Conservation (phyloP, 75 land plant species). For the Sequoiadendron giganteum region DNA sequence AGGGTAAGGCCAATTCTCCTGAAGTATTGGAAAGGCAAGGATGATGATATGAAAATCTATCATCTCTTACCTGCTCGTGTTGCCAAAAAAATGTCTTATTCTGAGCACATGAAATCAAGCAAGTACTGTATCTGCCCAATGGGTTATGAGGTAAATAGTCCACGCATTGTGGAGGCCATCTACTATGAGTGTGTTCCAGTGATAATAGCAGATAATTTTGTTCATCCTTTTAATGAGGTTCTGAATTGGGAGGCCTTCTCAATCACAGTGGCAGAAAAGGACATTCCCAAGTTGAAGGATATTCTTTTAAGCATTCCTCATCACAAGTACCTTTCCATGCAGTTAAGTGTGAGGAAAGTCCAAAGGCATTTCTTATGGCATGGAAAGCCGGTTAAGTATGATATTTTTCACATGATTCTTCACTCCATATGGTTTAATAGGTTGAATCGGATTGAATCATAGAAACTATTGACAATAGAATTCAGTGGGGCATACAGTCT, state of each 20-base stretch:
- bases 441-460: constrained; percentile 34
- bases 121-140: constrained; percentile 65
- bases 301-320: constrained; percentile 54
- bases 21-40: constrained; percentile 52
- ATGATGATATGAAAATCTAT: constrained; percentile 49
- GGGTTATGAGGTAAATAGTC: constrained; percentile 73
- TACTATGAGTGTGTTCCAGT: constrained; percentile 65
- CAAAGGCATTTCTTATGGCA: constrained; percentile 81
- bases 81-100: constrained; percentile 35
- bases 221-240: constrained; percentile 63
- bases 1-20: constrained; percentile 64
- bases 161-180: constrained; percentile 64
- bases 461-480: neutral
- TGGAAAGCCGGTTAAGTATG: constrained; percentile 50
- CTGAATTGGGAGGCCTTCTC: constrained; percentile 80
- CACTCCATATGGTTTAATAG: constrained; percentile 73
- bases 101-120: constrained; percentile 60
- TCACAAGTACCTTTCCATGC: constrained; percentile 53
- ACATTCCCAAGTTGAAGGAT: constrained; percentile 71
- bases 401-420: constrained; percentile 73
- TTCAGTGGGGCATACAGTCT: neutral
- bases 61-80: constrained; percentile 31
- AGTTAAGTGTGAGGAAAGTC: constrained; percentile 52
- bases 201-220: constrained; percentile 73
- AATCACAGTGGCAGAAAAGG: constrained; percentile 61